Conservation (phyloP, 23 red algal genomes). For the Agarophyton chilense region DNA sequence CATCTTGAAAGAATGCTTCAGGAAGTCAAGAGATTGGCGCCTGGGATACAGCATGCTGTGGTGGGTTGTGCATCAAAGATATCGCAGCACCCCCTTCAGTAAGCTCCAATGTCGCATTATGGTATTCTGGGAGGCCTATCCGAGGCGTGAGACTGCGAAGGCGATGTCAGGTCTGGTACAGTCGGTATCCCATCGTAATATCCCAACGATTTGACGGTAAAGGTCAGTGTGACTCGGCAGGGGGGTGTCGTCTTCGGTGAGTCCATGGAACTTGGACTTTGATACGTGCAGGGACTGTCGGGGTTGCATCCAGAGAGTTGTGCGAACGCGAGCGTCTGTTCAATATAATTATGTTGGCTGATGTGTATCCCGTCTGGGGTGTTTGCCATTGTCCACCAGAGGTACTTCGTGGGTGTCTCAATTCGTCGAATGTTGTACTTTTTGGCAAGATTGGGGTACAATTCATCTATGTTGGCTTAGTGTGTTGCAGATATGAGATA, state of each 20-base stretch:
- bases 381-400: neutral
- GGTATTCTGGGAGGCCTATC: no score
- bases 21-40: no score
- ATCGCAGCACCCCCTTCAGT: neutral
- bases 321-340: neutral
- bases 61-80: neutral
- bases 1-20: no score
- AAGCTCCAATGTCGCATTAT: neutral
- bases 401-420: neutral
- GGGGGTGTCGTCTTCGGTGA: neutral
- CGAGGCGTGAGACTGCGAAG: neutral
- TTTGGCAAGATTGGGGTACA: neutral
- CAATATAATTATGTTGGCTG: neutral
- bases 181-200: neutral
- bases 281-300: neutral
- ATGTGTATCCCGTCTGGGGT: neutral
- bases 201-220: neutral
- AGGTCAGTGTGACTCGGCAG: neutral
- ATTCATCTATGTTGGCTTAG: neutral
- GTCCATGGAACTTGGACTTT: neutral
- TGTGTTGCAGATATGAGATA: constrained; percentile 10
- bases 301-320: neutral
- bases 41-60: no score
- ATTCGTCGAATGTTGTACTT: constrained; percentile 24
- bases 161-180: neutral